Percentiles rank a stretch among this genome's conserved stretches.
phyloP scores from a whole-genome alignment of 768 basidiomycete genomes.

The Tulasnella sp. region DNA sequence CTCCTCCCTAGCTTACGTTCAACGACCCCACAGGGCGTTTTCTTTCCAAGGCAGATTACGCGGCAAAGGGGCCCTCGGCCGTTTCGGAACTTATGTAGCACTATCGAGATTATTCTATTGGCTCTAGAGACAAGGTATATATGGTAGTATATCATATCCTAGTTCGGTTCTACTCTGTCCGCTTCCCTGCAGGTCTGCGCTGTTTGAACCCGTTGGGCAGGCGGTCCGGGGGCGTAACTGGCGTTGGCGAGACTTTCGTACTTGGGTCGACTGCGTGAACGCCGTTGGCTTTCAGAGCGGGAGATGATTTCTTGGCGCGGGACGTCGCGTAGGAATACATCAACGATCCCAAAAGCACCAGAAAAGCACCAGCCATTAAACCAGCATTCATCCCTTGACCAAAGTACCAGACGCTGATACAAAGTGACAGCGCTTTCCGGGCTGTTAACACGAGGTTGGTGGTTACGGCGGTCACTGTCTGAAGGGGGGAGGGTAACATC shows the following conservation, averaged over 20 bases:
- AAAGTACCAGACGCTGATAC: constrained; percentile 80
- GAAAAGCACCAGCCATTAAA: constrained; percentile 55
- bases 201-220: neutral
- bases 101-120: neutral
- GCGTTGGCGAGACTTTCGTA: neutral
- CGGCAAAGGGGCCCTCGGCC: constrained; percentile 59
- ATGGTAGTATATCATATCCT: neutral
- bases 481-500: neutral
- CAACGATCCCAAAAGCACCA: constrained; percentile 67
- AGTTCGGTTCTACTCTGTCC: neutral
- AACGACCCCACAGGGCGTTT: constrained; percentile 59
- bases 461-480: constrained; percentile 72
- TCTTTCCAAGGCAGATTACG: constrained; percentile 74
- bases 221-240: neutral
- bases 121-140: neutral
- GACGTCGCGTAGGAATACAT: constrained; percentile 36
- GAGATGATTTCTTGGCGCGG: neutral
- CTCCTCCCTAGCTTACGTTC: constrained; percentile 50
- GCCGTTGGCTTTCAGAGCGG: neutral
- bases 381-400: constrained; percentile 61
- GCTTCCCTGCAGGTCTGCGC: neutral
- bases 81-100: constrained; percentile 52
- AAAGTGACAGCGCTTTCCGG: constrained; percentile 72
- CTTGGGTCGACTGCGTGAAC: neutral
- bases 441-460: constrained; percentile 74